A percentile compares a stretch with the other conserved stretches of the same genome.
phyloP scores from a whole-genome alignment of 352 stramenopile species.

The Blastocystis sp. region DNA sequence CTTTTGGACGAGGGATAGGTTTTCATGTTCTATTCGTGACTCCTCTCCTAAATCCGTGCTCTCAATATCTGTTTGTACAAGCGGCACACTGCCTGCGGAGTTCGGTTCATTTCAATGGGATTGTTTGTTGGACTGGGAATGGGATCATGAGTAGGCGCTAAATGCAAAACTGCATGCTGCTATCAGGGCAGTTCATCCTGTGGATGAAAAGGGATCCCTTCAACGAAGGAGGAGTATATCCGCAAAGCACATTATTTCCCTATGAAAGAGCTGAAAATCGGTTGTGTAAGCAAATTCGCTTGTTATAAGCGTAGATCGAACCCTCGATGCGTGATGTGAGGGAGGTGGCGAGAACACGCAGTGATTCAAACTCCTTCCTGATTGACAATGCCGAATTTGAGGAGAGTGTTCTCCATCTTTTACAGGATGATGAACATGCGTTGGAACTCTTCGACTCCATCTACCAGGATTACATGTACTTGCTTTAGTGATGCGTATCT shows the following conservation, averaged over 20 bases:
- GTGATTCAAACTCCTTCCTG: conserved; percentile 25
- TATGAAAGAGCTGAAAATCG: conserved; percentile 16
- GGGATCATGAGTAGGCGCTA: neutral
- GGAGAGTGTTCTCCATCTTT: neutral
- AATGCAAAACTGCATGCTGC: no score
- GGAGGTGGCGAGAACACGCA: neutral
- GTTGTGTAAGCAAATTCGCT: neutral
- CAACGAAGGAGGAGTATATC: neutral
- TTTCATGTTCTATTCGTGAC: conserved; percentile 33
- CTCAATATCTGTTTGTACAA: conserved; percentile 32
- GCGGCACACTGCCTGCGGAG: conserved; percentile 24
- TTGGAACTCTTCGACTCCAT: conserved; percentile 1
- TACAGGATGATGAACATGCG: conserved; percentile 6
- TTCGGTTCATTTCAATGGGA: conserved; percentile 1
- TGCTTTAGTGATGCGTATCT: neutral
- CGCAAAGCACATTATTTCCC: neutral
- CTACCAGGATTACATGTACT: conserved; percentile 31
- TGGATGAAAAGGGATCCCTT: neutral
- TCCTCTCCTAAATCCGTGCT: neutral
- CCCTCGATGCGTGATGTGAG: neutral
- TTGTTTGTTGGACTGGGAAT: neutral
- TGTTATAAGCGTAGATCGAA: neutral
- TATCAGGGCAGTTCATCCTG: neutral
- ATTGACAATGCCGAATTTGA: conserved; percentile 42
- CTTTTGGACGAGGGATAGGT: conserved; percentile 36